Evolutionary conservation across 192 early-diverging fungal species (phyloP).

Genomic region (Backusella parvicylindrica): DNA sequence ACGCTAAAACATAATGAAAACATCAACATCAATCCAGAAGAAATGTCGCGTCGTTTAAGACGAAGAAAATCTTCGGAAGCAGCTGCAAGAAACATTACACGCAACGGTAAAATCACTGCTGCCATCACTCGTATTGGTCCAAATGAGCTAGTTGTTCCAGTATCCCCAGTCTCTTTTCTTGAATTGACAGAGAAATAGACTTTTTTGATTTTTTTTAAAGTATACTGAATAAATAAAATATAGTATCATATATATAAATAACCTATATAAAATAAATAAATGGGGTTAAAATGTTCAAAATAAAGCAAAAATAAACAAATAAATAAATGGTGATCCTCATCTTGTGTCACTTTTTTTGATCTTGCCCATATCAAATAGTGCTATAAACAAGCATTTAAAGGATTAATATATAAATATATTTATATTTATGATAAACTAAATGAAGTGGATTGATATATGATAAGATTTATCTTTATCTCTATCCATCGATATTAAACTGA

Average conservation of each 20-base stretch:
- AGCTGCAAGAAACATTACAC: conserved; percentile 26
- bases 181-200: not conserved
- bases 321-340: not conserved
- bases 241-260: not conserved
- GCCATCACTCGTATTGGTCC: conserved; percentile 26
- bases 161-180: not conserved
- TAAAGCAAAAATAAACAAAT: not conserved
- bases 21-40: not conserved
- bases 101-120: conserved; percentile 21
- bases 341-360: not conserved
- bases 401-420: too few relatives aligned
- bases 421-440: too few relatives aligned
- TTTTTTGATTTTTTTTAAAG: not conserved
- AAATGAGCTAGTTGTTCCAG: not conserved
- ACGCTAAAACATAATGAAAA: not conserved
- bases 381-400: too few relatives aligned
- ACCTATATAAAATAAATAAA: too few relatives aligned
- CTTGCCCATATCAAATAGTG: too few relatives aligned
- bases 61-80: conserved; percentile 7
- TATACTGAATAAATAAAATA: too few relatives aligned
- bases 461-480: too few relatives aligned
- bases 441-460: too few relatives aligned
- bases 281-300: not conserved
- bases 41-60: conserved; percentile 2
- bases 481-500: too few relatives aligned